A percentile compares a stretch with the other conserved stretches of the same genome.
Conservation (phyloP, 1,139 yeast species). For the Debaryomyces udenii region DNA sequence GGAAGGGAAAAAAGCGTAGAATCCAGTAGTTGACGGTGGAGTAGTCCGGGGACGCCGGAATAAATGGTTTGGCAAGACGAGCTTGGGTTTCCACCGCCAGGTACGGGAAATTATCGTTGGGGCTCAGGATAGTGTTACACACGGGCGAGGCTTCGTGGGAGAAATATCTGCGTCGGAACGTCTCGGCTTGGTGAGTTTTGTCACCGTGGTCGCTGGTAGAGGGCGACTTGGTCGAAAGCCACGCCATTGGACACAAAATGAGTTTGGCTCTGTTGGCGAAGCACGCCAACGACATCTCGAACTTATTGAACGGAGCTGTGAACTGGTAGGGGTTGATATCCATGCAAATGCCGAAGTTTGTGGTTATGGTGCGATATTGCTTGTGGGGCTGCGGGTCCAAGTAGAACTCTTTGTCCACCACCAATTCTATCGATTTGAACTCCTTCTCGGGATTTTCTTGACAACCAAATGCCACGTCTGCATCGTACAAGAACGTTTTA, state of each 20-base stretch:
- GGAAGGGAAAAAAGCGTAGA: conserved; percentile 66
- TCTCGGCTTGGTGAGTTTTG: conserved; percentile 14
- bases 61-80: conserved; percentile 14
- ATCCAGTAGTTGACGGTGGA: conserved; percentile 64
- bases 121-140: conserved; percentile 6
- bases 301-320: conserved; percentile 72
- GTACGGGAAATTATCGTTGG: conserved; percentile 6
- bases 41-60: conserved; percentile 24
- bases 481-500: conserved; percentile 74
- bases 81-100: conserved; percentile 7
- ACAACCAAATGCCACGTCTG: conserved; percentile 85
- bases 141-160: conserved; percentile 1
- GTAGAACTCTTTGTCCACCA: conserved; percentile 34
- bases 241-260: conserved; percentile 82
- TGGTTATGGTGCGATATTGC: conserved; percentile 24
- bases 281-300: conserved; percentile 69
- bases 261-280: conserved; percentile 51
- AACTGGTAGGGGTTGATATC: conserved; percentile 88
- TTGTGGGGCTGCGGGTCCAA: conserved; percentile 11
- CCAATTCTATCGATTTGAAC: conserved; percentile 47
- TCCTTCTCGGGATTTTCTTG: conserved; percentile 60
- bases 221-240: conserved; percentile 69
- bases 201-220: conserved; percentile 21
- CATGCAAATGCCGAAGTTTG: conserved; percentile 91
- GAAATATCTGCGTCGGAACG: conserved; percentile 11